phyloP scores from a whole-genome alignment of 148 eudicot species.

The Diospyros lotus region DNA sequence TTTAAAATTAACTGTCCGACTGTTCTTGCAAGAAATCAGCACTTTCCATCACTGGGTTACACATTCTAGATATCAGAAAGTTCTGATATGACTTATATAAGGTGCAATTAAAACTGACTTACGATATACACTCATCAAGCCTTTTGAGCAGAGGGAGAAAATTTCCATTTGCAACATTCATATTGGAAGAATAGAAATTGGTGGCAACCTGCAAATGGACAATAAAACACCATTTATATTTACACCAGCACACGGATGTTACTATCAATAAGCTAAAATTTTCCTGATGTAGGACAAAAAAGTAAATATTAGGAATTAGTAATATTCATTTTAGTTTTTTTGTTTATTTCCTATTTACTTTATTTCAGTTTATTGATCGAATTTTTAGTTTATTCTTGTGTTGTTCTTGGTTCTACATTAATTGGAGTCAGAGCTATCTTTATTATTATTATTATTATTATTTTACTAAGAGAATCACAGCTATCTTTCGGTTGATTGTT shows the following conservation, averaged over 20 bases:
- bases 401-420: no score
- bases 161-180: slow-evolving; percentile 70
- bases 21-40: neutral
- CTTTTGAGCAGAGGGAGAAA: slow-evolving; percentile 86
- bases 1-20: neutral
- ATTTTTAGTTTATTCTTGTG: no score
- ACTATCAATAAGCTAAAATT: neutral
- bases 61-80: neutral
- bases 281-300: no score
- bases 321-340: no score
- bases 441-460: no score
- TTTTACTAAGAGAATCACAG: no score
- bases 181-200: slow-evolving; percentile 81
- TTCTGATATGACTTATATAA: neutral
- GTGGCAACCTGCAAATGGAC: slow-evolving; percentile 69
- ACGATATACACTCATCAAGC: slow-evolving; percentile 96
- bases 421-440: no score
- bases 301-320: no score
- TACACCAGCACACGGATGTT: neutral
- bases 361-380: no score
- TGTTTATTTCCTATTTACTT: no score
- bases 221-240: slow-evolving; percentile 10
- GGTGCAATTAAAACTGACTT: slow-evolving; percentile 26
- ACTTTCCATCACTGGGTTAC: neutral
- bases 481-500: no score